Evolutionary conservation across 1,139 yeast genomes (phyloP).

Genomic region (Kodamaea anthophila): DNA sequence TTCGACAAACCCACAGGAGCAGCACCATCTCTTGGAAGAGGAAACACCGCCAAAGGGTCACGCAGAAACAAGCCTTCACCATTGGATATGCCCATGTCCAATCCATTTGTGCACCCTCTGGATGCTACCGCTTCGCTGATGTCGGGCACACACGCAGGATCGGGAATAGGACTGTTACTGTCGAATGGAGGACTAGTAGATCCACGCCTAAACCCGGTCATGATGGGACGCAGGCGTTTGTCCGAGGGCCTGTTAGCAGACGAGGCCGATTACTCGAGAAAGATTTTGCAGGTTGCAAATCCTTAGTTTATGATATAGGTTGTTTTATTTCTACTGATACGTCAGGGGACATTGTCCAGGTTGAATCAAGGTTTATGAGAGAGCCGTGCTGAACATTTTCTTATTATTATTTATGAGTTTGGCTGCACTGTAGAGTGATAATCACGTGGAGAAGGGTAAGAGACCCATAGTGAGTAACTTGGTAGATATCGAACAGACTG

Average conservation of each 20-base stretch:
- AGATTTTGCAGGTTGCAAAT: constrained; percentile 67
- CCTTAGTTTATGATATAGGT: too few relatives aligned
- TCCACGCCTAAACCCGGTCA: constrained; percentile 60
- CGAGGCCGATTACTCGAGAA: constrained; percentile 69
- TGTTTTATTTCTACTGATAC: too few relatives aligned
- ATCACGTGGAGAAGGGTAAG: too few relatives aligned
- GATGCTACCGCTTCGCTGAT: constrained; percentile 31
- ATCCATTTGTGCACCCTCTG: constrained; percentile 54
- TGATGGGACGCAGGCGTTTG: constrained; percentile 68
- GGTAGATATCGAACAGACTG: too few relatives aligned
- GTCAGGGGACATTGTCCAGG: too few relatives aligned
- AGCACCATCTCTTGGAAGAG: constrained; percentile 15
- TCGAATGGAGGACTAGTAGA: constrained; percentile 21
- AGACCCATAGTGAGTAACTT: too few relatives aligned
- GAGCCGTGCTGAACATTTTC: too few relatives aligned
- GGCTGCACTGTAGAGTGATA: too few relatives aligned
- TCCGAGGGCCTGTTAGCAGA: constrained; percentile 75
- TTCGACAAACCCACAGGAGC: constrained; percentile 19
- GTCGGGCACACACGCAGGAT: constrained; percentile 2
- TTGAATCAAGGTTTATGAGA: too few relatives aligned
- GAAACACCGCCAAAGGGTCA: constrained; percentile 23
- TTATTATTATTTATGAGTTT: too few relatives aligned
- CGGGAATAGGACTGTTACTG: constrained; percentile 1
- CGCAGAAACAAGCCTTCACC: constrained; percentile 14
- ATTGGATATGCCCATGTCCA: constrained; percentile 43